Evolutionary conservation across 805 yeast species (phyloP), one percentile per base, ranked within the genome.

Genomic region (Helenozyma rhizophorensis): DNA sequence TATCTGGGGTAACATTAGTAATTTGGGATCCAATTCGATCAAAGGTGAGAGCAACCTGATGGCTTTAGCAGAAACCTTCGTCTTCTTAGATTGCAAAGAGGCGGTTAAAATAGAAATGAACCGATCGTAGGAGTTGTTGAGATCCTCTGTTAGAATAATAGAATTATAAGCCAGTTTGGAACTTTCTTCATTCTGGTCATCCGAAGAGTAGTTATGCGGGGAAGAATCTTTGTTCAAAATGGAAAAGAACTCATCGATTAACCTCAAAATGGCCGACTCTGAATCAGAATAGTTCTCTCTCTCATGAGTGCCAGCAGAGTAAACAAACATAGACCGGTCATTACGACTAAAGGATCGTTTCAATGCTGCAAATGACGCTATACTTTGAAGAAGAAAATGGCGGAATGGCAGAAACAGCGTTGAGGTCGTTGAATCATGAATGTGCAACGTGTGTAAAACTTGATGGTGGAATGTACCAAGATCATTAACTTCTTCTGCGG

Each of bases 41-140:
- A 87, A 48, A 9, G 64, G 49, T 0, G 88, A 68, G 12, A 87
- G 56, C 25, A 78, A 72, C 39, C 77, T 80, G 11, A 87, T 66
- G 0, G 93, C 87, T 30, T 78, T 74, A 0, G 83, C 50, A 24
- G 53, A 55, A 1, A 54, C 40, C 29, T 62, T 64, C 8, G 58
- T 50, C 33, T 54, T 55, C 2, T 51, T 19, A 14, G 63, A 58
- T n/a, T 56, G 56, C 22, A 65, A 40, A 2, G 52, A 43, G 4
- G 36, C 37, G 16, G 81, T 45, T 3, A 83, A 54, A 11, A 78
- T 56, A 15, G 56, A 57, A 31, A 83, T 42, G 33, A 80, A 76
- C 2, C 61, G 63, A 14, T 79, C 81, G 46, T 80, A 79, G 3
- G 68, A 14, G 6, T 7, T n/a, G 21, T 24, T 16, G 11, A 35